Percentiles rank a stretch among this genome's conserved stretches.
Conservation (phyloP, 1,139 yeast genomes). For the Wickerhamomyces sp. region DNA sequence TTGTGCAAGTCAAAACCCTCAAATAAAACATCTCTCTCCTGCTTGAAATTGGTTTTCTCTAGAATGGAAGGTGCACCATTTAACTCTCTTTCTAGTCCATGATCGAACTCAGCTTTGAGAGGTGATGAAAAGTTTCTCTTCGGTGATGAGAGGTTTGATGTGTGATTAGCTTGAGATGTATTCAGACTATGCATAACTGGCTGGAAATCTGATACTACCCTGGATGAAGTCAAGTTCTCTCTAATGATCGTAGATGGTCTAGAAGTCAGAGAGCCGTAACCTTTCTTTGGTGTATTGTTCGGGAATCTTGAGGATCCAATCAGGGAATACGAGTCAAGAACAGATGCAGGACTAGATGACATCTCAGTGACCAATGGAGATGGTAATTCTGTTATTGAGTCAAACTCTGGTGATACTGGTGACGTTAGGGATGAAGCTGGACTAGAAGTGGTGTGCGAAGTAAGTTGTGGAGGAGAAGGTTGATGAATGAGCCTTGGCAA, state of each 20-base stretch:
- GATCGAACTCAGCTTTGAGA: background rate
- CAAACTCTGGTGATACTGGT: conserved; percentile 20
- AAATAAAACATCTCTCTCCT: conserved; percentile 12
- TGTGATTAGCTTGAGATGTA: background rate
- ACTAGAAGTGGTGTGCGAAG: no score
- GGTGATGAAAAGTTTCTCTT: conserved; percentile 23
- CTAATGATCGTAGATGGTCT: conserved; percentile 2
- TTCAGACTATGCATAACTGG: background rate
- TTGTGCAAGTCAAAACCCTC: conserved; percentile 25
- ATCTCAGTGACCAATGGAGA: conserved; percentile 19
- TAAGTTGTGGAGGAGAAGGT: no score
- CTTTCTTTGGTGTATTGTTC: background rate
- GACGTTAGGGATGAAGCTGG: no score
- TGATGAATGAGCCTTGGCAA: no score
- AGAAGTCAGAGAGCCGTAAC: conserved; percentile 2
- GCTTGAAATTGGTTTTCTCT: background rate
- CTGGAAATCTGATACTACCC: conserved; percentile 14
- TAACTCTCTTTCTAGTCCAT: conserved; percentile 2
- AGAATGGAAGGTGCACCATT: conserved; percentile 7
- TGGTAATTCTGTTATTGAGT: conserved; percentile 21
- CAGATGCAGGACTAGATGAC: background rate
- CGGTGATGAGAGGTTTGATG: background rate
- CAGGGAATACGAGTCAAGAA: background rate
- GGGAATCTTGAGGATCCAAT: conserved; percentile 1
- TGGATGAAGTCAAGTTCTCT: conserved; percentile 4